Conservation (phyloP, 2,329 filamentous ascomycete species). For the Leptodontidium sp. region DNA sequence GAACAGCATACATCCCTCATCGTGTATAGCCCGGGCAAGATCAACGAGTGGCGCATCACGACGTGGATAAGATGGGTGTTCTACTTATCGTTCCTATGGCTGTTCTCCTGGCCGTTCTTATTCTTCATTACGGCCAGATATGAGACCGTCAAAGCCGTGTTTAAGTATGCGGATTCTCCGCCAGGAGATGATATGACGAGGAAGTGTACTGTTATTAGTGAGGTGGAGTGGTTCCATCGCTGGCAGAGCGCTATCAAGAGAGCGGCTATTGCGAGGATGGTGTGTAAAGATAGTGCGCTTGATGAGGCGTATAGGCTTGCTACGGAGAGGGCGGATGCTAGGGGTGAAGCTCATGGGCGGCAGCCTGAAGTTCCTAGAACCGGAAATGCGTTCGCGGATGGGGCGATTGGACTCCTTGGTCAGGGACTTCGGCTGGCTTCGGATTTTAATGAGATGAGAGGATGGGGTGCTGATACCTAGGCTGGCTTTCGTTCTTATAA, state of each 20-base stretch:
- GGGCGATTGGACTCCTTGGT: conserved; percentile 53
- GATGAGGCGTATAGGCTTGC: conserved; percentile 63
- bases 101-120: conserved; percentile 76
- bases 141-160: conserved; percentile 68
- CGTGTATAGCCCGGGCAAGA: conserved; percentile 67
- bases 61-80: conserved; percentile 71
- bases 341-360: conserved; percentile 28
- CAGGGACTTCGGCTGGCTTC: conserved; percentile 50
- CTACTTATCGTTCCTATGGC: conserved; percentile 71
- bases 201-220: conserved; percentile 47
- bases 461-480: conserved; percentile 42
- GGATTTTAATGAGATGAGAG: conserved; percentile 34
- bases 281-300: conserved; percentile 58
- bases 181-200: conserved; percentile 31
- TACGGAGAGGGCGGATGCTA: conserved; percentile 48
- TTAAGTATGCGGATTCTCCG: conserved; percentile 38
- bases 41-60: conserved; percentile 72
- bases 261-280: conserved; percentile 62
- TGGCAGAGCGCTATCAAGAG: conserved; percentile 68
- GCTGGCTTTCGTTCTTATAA: too few species aligned
- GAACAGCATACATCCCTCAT: conserved; percentile 63
- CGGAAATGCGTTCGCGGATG: conserved; percentile 52
- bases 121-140: conserved; percentile 73
- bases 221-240: conserved; percentile 66
- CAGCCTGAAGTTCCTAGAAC: conserved; percentile 40